A percentile compares a stretch with the other conserved stretches of the same genome.
phyloP scores from a whole-genome alignment of 2,329 filamentous ascomycete genomes.

The Zarea fungicola region DNA sequence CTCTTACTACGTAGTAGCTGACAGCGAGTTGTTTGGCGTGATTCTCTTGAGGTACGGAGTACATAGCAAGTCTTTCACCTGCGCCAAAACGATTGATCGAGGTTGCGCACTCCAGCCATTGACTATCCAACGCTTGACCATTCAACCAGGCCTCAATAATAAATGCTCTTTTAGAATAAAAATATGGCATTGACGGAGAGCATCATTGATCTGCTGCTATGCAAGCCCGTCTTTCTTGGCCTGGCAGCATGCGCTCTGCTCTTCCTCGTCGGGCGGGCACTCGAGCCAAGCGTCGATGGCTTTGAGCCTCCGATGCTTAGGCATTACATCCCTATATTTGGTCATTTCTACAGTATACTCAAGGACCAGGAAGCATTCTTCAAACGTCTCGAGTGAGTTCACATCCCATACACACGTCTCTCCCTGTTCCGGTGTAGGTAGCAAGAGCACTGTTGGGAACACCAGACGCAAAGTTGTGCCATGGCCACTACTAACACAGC shows the following conservation, averaged over 20 bases:
- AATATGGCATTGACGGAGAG: slow-evolving; percentile 6
- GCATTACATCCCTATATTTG: slow-evolving; percentile 34
- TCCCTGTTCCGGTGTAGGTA: not conserved
- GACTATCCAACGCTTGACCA: not conserved
- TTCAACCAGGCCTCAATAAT: not conserved
- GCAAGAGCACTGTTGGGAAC: not conserved
- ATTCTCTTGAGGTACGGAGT: not conserved
- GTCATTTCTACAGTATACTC: slow-evolving; percentile 36
- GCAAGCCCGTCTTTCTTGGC: not conserved
- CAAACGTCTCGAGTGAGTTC: slow-evolving; percentile 17
- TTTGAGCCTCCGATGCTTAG: slow-evolving; percentile 34
- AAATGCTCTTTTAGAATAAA: not conserved
- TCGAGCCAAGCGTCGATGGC: slow-evolving; percentile 16
- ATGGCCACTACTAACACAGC: not conserved
- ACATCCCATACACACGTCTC: not conserved
- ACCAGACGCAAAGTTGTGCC: not conserved
- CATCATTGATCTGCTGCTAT: slow-evolving; percentile 2
- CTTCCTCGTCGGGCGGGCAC: slow-evolving; percentile 8
- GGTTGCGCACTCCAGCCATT: not conserved
- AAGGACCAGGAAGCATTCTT: slow-evolving; percentile 16
- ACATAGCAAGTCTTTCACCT: not conserved
- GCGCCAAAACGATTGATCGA: not conserved
- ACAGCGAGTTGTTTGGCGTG: no score
- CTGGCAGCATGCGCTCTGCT: slow-evolving; percentile 3
- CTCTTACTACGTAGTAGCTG: no score